Percentiles rank a stretch among this genome's conserved stretches.
Conservation (phyloP, 2,329 filamentous ascomycete species). For the Calycina herbarum region DNA sequence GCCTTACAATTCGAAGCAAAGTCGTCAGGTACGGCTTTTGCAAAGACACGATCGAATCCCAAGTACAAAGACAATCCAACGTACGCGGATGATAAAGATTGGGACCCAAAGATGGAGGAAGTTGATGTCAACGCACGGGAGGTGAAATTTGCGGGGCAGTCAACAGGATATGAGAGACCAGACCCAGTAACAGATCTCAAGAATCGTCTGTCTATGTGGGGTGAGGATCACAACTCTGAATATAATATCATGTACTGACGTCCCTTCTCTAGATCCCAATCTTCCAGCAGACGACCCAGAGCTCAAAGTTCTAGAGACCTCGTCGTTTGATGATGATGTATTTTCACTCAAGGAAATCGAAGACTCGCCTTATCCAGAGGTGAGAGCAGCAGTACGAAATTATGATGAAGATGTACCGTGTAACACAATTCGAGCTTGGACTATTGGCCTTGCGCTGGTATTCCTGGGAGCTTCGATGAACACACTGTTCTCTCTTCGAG, state of each 20-base stretch:
- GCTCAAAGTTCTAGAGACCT: slow-evolving; percentile 68
- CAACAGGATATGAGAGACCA: slow-evolving; percentile 16
- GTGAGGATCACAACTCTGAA: slow-evolving; percentile 11
- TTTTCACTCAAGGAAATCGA: slow-evolving; percentile 32
- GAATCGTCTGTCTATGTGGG: slow-evolving; percentile 23
- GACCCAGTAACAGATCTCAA: slow-evolving; percentile 27
- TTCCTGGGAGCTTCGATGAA: slow-evolving; percentile 31
- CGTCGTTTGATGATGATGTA: slow-evolving; percentile 44
- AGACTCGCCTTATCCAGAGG: slow-evolving; percentile 32
- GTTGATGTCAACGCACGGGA: slow-evolving; percentile 23
- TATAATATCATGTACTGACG: neutral
- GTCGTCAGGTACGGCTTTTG: slow-evolving; percentile 26
- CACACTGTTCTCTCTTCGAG: slow-evolving; percentile 35
- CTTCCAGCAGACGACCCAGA: slow-evolving; percentile 22
- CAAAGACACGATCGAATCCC: slow-evolving; percentile 18
- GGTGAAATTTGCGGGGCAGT: slow-evolving; percentile 13
- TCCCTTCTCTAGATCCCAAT: slow-evolving; percentile 22
- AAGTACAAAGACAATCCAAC: slow-evolving; percentile 4
- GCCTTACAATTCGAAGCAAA: slow-evolving; percentile 26
- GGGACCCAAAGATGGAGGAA: slow-evolving; percentile 27
- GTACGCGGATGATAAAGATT: slow-evolving; percentile 25
- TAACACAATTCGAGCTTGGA: slow-evolving; percentile 66
- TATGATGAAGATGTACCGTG: slow-evolving; percentile 65
- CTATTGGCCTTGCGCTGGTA: slow-evolving; percentile 51
- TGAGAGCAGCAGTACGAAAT: slow-evolving; percentile 57